Evolutionary conservation across 2,329 filamentous ascomycete genomes (phyloP), one percentile per base, ranked within the genome.

Genomic region (Rhexocercosporidium sp.): DNA sequence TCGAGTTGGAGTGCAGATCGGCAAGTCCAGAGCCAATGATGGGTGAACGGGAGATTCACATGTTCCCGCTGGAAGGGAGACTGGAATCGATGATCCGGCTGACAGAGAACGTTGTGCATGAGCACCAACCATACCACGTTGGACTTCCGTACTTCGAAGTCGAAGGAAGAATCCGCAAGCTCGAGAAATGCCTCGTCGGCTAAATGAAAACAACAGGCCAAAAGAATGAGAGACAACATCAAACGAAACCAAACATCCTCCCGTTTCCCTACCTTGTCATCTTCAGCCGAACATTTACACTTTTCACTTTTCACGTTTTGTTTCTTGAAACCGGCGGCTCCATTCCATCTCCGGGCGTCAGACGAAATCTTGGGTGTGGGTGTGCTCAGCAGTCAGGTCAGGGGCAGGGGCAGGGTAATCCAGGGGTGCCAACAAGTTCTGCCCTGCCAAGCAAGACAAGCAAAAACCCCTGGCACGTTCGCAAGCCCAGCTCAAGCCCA

Each of bases 311-410:
- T 39, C n/a, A n/a, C n/a, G n/a, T n/a, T n/a, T 20, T 56, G 53
- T 56, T 37, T 57, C 54, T 57, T 57, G 54, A 57, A 57, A 57
- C 54, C 31, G n/a, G 31, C 34, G 20, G 25, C 54, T 56, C 54
- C 54, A 39, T 57, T 57, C 34, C 54, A 41, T 39, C 34, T 57
- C 54, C 54, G 54, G 54, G 34, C 12, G 31, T 41, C 54, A 57
- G 54, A 57, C 34, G 54, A 57, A 39, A 12, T 37, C 4, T 37
- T 20, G 9, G 18, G 22, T 20, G 20, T 9, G 9, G 16, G 44
- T 20, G 44, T 46, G 44, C 29, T 31, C 29, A 31, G n/a, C n/a
- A n/a, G n/a, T n/a, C n/a, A n/a, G n/a, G n/a, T n/a, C n/a, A n/a
- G n/a, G n/a, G n/a, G n/a, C n/a, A n/a, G n/a, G 29, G 29, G 29